A percentile compares a stretch with the other conserved stretches of the same genome.
Evolutionary conservation across 2,329 filamentous ascomycete genomes (phyloP).

Genomic region (Exophiala phaeomuriformis): DNA sequence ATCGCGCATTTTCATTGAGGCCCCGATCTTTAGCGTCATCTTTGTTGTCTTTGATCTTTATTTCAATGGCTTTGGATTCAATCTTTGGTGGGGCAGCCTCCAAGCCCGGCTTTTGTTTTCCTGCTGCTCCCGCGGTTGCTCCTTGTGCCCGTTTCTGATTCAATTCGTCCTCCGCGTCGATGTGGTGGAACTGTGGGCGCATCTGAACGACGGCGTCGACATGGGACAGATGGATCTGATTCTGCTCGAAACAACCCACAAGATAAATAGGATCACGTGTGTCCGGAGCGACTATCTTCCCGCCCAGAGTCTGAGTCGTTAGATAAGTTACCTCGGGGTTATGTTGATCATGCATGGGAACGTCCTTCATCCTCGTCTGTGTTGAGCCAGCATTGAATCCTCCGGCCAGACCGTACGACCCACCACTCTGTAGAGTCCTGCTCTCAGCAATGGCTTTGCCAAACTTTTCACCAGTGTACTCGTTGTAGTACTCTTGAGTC

Average conservation of each 20-base stretch:
- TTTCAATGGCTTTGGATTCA: conserved; percentile 70
- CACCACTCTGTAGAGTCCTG: conserved; percentile 50
- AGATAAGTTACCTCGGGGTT: conserved; percentile 65
- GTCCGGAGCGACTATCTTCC: conserved; percentile 63
- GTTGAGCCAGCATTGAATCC: conserved; percentile 59
- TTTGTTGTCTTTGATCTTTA: conserved; percentile 67
- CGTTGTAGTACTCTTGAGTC: conserved; percentile 68
- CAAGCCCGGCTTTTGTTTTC: conserved; percentile 31
- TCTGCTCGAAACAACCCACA: conserved; percentile 80
- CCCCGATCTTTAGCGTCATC: conserved; percentile 40
- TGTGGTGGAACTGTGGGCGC: conserved; percentile 83
- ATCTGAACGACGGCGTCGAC: conserved; percentile 78
- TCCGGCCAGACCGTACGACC: conserved; percentile 62
- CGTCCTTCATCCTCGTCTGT: conserved; percentile 26
- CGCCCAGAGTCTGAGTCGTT: conserved; percentile 75
- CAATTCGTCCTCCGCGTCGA: conserved; percentile 75
- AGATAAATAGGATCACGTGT: conserved; percentile 72
- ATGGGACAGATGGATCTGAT: conserved; percentile 78
- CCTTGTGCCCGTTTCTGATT: conserved; percentile 45
- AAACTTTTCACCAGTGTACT: conserved; percentile 72
- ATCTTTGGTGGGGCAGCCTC: conserved; percentile 40
- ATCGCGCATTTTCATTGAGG: conserved; percentile 64
- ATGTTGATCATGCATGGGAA: conserved; percentile 54
- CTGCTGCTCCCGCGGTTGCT: conserved; percentile 30
- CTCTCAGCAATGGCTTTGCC: conserved; percentile 64